A percentile compares a stretch with the other conserved stretches of the same genome.
phyloP scores from a whole-genome alignment of 176 grass and related monocot species.

The Carex littledalei region DNA sequence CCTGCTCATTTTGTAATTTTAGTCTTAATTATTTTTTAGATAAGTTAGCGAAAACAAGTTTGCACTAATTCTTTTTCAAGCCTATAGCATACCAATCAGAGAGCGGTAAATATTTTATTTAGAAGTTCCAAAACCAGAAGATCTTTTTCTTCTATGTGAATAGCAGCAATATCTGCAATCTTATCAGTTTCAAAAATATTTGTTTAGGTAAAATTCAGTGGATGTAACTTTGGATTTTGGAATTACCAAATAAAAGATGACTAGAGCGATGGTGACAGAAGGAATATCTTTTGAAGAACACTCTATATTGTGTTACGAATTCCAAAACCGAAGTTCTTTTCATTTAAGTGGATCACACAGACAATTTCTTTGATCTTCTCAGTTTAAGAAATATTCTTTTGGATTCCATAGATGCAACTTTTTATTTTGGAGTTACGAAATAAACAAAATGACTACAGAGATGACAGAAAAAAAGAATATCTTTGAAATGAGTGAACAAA shows the following conservation, averaged over 20 bases:
- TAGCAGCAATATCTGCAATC: not conserved
- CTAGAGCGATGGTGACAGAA: not conserved
- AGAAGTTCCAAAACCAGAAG: not conserved
- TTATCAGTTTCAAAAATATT: not conserved
- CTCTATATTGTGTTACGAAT: not conserved
- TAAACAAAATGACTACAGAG: not conserved
- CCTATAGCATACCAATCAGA: not conserved
- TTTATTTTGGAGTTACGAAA: not conserved
- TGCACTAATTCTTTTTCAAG: not conserved
- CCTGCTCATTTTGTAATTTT: conserved; percentile 36
- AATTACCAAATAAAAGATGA: conserved; percentile 10
- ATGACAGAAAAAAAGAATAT: not conserved
- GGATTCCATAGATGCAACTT: not conserved
- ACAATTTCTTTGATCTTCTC: not conserved
- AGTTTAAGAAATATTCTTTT: not conserved
- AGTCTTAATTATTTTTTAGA: not conserved
- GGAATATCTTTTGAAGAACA: not conserved
- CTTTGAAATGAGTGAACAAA: not conserved
- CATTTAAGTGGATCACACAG: not conserved
- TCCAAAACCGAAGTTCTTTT: not conserved
- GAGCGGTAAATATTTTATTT: not conserved
- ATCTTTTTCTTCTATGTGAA: not conserved
- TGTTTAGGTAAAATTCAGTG: not conserved
- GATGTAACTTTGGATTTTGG: not conserved
- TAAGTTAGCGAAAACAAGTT: not conserved